phyloP scores from a whole-genome alignment of 192 early-diverging fungal genomes.

The Mortierella hygrophila region DNA sequence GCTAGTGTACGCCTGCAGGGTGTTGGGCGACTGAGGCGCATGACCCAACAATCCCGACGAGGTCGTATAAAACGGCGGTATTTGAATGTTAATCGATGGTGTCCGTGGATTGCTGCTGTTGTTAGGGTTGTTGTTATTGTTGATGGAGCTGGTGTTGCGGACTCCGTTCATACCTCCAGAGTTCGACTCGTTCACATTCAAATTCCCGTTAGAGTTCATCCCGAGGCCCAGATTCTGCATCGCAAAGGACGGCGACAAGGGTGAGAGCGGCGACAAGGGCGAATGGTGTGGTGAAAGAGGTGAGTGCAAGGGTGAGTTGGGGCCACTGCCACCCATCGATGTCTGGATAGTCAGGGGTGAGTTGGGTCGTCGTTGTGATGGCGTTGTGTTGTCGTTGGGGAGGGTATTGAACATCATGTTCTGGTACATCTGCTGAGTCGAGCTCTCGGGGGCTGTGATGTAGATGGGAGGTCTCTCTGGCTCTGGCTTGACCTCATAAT shows the following conservation, averaged over 20 bases:
- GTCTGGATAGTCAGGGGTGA: conserved; percentile 59
- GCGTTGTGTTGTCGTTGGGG: conserved; percentile 21
- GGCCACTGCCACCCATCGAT: conserved; percentile 34
- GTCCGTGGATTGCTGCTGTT: conserved; percentile 26
- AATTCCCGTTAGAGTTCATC: conserved; percentile 22
- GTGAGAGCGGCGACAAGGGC: conserved; percentile 38
- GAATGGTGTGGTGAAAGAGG: conserved; percentile 55
- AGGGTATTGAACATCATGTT: conserved; percentile 50
- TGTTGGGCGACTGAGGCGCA: conserved; percentile 57
- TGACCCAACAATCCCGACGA: conserved; percentile 37
- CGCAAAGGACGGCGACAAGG: conserved; percentile 34
- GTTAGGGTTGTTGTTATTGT: conserved; percentile 12
- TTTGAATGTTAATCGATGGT: conserved; percentile 51
- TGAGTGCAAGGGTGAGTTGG: conserved; percentile 44
- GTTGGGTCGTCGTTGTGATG: conserved; percentile 39
- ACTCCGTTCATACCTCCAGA: conserved; percentile 22
- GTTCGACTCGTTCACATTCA: conserved; percentile 26
- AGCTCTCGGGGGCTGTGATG: conserved; percentile 67
- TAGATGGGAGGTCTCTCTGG: conserved; percentile 65
- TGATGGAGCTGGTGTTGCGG: conserved; percentile 16
- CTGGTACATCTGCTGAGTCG: conserved; percentile 46
- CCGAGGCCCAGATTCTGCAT: conserved; percentile 53
- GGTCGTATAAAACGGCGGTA: conserved; percentile 37
- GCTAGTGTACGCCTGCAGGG: conserved; percentile 60
- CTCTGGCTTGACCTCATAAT: conserved; percentile 59